phyloP scores from a whole-genome alignment of 306 rosid genomes.

The Herpetospermum pedunculosum region DNA sequence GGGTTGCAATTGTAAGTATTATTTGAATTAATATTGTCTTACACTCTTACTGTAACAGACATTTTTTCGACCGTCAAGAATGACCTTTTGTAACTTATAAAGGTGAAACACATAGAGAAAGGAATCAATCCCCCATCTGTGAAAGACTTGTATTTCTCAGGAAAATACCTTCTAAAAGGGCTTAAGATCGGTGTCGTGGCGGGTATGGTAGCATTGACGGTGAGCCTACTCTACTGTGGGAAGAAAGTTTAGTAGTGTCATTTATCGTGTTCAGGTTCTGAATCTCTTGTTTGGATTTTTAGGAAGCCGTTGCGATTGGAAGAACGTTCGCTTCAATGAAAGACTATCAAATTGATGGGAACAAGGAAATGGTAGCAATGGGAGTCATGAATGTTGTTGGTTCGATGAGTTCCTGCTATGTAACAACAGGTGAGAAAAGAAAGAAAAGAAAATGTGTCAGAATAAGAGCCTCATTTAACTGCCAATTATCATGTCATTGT shows the following conservation, averaged over 20 bases:
- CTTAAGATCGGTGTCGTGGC: constrained; percentile 77
- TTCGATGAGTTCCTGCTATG: constrained; percentile 93
- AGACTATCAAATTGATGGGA: constrained; percentile 89
- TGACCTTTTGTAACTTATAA: too few relatives aligned
- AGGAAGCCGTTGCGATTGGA: constrained; percentile 97
- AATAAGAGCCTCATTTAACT: background rate
- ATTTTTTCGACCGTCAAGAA: background rate
- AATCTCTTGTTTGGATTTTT: constrained; percentile 7
- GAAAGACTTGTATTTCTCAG: constrained; percentile 46
- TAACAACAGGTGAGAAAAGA: constrained; percentile 67
- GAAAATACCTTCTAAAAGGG: constrained; percentile 59
- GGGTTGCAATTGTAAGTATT: constrained; percentile 73
- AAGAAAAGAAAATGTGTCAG: background rate
- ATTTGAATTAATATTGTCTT: background rate
- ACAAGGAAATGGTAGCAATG: constrained; percentile 95
- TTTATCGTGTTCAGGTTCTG: background rate
- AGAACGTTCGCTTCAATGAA: constrained; percentile 95
- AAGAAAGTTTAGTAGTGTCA: background rate
- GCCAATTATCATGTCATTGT: background rate
- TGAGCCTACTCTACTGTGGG: constrained; percentile 24
- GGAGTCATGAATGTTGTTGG: constrained; percentile 91
- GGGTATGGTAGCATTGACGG: constrained; percentile 81
- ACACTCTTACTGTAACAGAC: background rate
- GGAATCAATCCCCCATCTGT: constrained; percentile 91
- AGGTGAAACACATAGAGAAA: constrained; percentile 69